Conservation (phyloP, 2,329 filamentous ascomycete genomes). For the Cladorrhinum sp. region DNA sequence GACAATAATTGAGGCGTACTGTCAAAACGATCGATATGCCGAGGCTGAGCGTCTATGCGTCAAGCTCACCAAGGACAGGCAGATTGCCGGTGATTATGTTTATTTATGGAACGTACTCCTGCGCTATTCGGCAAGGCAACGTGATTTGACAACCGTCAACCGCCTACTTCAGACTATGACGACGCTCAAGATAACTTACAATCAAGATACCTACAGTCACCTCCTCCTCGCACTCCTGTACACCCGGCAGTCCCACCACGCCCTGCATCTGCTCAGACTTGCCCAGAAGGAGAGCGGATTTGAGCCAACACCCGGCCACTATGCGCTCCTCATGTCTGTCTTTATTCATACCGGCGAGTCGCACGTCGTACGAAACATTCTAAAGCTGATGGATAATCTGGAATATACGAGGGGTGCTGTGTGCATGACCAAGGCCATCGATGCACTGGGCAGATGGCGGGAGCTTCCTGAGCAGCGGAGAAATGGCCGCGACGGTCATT, state of each 20-base stretch:
- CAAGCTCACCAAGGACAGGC: constrained; percentile 49
- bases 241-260: constrained; percentile 49
- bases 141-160: constrained; percentile 51
- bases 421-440: constrained; percentile 42
- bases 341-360: constrained; percentile 47
- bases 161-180: constrained; percentile 50
- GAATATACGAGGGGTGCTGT: constrained; percentile 43
- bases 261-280: constrained; percentile 46
- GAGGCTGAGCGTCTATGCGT: constrained; percentile 60
- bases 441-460: constrained; percentile 39
- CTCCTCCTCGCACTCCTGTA: constrained; percentile 49
- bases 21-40: constrained; percentile 50
- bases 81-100: constrained; percentile 50
- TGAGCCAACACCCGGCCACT: constrained; percentile 47
- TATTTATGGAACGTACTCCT: constrained; percentile 78
- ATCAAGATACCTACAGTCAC: constrained; percentile 48
- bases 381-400: constrained; percentile 42
- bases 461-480: constrained; percentile 27
- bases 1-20: constrained; percentile 66
- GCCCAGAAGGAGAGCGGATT: constrained; percentile 45
- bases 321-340: constrained; percentile 51
- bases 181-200: constrained; percentile 44
- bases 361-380: constrained; percentile 40
- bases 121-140: constrained; percentile 62
- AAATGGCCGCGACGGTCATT: constrained; percentile 18